Percentiles rank a stretch among this genome's conserved stretches.
Conservation (phyloP, 306 rosid species). For the Crotalaria pallida region DNA sequence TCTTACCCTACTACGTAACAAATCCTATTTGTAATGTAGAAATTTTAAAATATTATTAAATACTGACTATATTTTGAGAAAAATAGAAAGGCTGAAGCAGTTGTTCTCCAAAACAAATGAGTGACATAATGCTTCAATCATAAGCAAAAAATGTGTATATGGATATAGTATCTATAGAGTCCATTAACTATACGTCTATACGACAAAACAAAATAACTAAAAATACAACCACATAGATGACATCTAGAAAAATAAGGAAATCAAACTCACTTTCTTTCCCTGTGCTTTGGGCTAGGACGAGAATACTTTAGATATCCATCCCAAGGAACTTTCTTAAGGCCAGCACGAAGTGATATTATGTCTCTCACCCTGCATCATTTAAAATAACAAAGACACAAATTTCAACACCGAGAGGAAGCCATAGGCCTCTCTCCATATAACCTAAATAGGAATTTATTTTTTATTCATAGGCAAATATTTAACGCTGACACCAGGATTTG, state of each 20-base stretch:
- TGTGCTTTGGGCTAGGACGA: conserved; percentile 90
- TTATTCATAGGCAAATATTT: too few relatives aligned
- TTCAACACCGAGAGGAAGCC: not conserved
- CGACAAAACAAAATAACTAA: not conserved
- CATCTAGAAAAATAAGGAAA: not conserved
- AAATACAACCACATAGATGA: not conserved
- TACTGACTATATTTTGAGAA: not conserved
- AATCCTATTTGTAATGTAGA: not conserved
- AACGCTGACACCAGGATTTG: too few relatives aligned
- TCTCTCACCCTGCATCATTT: conserved; percentile 68
- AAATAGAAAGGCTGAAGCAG: not conserved
- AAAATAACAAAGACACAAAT: not conserved
- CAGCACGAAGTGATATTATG: conserved; percentile 82
- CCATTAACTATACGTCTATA: not conserved
- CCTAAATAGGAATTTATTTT: not conserved
- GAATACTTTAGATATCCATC: conserved; percentile 95
- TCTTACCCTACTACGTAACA: not conserved
- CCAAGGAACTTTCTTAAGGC: conserved; percentile 96
- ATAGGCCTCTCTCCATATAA: not conserved
- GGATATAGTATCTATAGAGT: not conserved
- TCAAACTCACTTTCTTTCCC: conserved; percentile 64
- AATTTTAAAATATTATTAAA: not conserved
- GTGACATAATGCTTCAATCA: not conserved
- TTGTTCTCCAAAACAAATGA: not conserved
- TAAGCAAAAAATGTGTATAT: not conserved